Evolutionary conservation across 306 rosid genomes (phyloP).

Genomic region (Cicer pinnatifidum): DNA sequence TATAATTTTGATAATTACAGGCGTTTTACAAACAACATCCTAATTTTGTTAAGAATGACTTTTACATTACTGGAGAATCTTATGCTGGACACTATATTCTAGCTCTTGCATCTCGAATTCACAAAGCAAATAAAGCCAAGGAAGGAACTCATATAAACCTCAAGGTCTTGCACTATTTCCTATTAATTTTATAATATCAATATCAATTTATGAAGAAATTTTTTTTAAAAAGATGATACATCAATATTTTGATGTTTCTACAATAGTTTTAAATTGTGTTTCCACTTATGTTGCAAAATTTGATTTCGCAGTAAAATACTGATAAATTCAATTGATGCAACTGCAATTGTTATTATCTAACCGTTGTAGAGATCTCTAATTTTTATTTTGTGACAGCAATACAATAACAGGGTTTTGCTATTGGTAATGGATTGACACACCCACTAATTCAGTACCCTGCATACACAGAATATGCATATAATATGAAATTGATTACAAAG

Average conservation of each 20-base stretch:
- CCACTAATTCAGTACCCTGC: constrained; percentile 77
- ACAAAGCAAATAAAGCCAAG: constrained; percentile 71
- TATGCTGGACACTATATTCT: constrained; percentile 96
- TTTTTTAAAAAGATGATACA: background rate
- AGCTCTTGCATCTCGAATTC: constrained; percentile 80
- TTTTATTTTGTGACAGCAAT: too few species aligned
- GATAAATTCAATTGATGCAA: too few species aligned
- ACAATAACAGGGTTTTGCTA: constrained; percentile 76
- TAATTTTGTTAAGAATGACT: constrained; percentile 71
- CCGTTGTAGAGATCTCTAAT: too few species aligned
- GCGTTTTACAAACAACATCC: constrained; percentile 73
- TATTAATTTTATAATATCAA: constrained; percentile 8
- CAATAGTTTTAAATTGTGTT: background rate
- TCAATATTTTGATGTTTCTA: background rate
- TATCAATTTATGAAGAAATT: background rate
- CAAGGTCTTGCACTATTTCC: constrained; percentile 50
- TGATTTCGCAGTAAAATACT: background rate
- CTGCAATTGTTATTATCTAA: too few species aligned
- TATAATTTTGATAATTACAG: constrained; percentile 36
- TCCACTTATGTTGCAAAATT: background rate
- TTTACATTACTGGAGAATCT: constrained; percentile 91
- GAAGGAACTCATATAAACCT: constrained; percentile 71
- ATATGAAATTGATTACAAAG: constrained; percentile 58
- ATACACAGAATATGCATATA: constrained; percentile 70
- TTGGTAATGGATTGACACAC: constrained; percentile 85